These are phyloP conservation scores for Penicillium diatomitis DNA, from an alignment of 495 filamentous ascomycete species.

Conservation along the genomic window DNA sequence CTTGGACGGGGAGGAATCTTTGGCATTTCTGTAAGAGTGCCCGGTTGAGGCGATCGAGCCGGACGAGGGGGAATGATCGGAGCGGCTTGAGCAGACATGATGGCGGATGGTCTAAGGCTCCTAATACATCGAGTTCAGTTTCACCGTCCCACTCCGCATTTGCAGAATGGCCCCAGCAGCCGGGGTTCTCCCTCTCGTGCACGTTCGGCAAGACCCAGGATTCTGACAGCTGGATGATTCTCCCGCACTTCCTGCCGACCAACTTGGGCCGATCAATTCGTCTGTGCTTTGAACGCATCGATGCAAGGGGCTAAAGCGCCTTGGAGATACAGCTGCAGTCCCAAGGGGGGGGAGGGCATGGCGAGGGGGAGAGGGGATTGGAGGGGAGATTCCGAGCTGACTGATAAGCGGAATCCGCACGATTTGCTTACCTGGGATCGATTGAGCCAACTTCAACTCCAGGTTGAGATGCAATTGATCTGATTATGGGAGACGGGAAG, in stretches of 20 bases:
- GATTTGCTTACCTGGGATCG: constrained; percentile 19
- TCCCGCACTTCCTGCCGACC: too few relatives aligned
- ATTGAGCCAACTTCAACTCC: constrained; percentile 1
- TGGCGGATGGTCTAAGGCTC: constrained; percentile 15
- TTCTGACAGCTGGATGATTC: too few relatives aligned
- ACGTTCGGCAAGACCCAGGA: too few relatives aligned
- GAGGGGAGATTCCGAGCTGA: not conserved
- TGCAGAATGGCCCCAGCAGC: too few relatives aligned
- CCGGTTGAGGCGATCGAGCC: constrained; percentile 38
- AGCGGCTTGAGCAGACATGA: constrained; percentile 39
- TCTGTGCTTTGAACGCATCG: not conserved
- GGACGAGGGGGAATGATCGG: constrained; percentile 43
- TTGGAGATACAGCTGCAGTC: not conserved
- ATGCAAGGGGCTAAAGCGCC: constrained; percentile 4
- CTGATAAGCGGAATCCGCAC: constrained; percentile 13
- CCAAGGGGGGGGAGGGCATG: too few relatives aligned
- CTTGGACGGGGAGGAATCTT: constrained; percentile 63
- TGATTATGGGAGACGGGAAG: too few relatives aligned
- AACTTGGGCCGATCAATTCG: too few relatives aligned
- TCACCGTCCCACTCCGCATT: too few relatives aligned
- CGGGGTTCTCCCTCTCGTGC: too few relatives aligned
- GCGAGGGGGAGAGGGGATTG: constrained; percentile 5
- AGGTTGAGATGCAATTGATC: constrained; percentile 5
- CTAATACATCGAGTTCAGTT: too few relatives aligned
- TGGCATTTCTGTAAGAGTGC: constrained; percentile 30